Evolutionary conservation across 2,329 filamentous ascomycete species (phyloP), one percentile per base, ranked within the genome.

Genomic region (Penicillium sp.): DNA sequence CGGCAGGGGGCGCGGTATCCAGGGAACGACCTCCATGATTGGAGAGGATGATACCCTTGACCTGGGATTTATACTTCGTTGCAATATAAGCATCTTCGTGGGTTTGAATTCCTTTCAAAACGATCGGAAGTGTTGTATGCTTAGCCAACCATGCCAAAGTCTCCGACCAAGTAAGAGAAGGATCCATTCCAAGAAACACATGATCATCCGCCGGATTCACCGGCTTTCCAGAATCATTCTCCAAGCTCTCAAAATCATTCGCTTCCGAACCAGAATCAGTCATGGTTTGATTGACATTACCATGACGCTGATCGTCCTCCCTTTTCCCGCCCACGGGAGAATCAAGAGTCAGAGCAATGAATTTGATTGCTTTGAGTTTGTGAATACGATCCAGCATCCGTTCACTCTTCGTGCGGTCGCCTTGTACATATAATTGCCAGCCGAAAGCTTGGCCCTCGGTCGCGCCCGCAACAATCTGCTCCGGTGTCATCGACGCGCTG

Each of bases 351-450:
- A 97, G 79, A 57, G 86, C 87, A 61, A 97, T 82, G 71, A 92
- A 95, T 71, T 92, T 94, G 77, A 88, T 89, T 58, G 80, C 80
- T 7, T 18, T 42, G 46, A 91, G 80, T 60, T 81, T 81, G 69
- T 89, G 85, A 71, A 96, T 88, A 56, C 91, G 83, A 51, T 80
- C 81, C 45, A 95, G 79, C 82, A 94, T 91, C 3, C 84, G 85
- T 66, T 89, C 86, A 68, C 86, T 92, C 80, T 93, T 95, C 57
- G 81, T 79, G 31, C 90, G 83, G 61, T 93, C 87, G 39, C 82
- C 89, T 71, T 96, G 91, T 32, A 96, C 89, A 75, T 97, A 97
- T n/a, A 97, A 77, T 77, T 97, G 93, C 90, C 91, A 97, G 11
- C 92, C 92, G 69, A 96, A 95, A 0, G 90, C 76, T 69, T 96